Conservation (phyloP, 352 stramenopile genomes). For the Phytopythium boreale region DNA sequence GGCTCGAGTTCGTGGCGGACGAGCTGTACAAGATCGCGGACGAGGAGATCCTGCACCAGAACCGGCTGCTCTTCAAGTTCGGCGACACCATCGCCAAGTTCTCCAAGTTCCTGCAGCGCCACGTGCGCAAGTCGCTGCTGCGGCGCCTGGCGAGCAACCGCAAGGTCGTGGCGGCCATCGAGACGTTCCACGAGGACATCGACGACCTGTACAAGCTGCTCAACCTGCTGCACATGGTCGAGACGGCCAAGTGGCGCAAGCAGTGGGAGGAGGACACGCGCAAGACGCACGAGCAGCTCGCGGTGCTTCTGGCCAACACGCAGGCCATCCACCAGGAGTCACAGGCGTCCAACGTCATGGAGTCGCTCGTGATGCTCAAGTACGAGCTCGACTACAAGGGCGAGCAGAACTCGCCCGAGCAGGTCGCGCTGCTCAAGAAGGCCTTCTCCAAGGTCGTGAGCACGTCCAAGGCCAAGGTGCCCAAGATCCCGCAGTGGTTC, state of each 20-base stretch:
- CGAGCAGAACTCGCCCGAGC: slow-evolving; percentile 8
- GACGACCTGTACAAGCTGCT: slow-evolving; percentile 28
- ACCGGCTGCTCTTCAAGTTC: slow-evolving; percentile 33
- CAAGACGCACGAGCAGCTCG: slow-evolving; percentile 15
- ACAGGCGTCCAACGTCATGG: slow-evolving; percentile 4
- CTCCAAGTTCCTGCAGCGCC: slow-evolving; percentile 19
- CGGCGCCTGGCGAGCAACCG: slow-evolving; percentile 20
- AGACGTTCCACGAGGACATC: slow-evolving; percentile 24
- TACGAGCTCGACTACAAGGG: slow-evolving; percentile 21
- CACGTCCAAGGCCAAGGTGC: slow-evolving; percentile 10
- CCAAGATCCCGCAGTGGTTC: slow-evolving; percentile 16
- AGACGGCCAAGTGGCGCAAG: slow-evolving; percentile 23
- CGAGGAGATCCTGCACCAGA: slow-evolving; percentile 27
- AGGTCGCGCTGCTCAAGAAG: slow-evolving; percentile 10
- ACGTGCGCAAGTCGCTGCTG: slow-evolving; percentile 17
- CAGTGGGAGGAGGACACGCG: slow-evolving; percentile 23
- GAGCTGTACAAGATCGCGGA: slow-evolving; percentile 38
- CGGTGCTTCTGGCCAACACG: slow-evolving; percentile 15
- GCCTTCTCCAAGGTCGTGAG: slow-evolving; percentile 11
- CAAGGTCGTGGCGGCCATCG: slow-evolving; percentile 19
- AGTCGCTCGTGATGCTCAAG: slow-evolving; percentile 14
- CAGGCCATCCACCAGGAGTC: slow-evolving; percentile 10
- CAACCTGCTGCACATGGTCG: slow-evolving; percentile 18
- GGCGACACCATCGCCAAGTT: slow-evolving; percentile 29
- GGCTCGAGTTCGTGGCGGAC: slow-evolving; percentile 27